Percentiles rank a stretch among this genome's conserved stretches.
phyloP scores from a whole-genome alignment of 495 filamentous ascomycete species.

The Aspergillus olivimuriae region DNA sequence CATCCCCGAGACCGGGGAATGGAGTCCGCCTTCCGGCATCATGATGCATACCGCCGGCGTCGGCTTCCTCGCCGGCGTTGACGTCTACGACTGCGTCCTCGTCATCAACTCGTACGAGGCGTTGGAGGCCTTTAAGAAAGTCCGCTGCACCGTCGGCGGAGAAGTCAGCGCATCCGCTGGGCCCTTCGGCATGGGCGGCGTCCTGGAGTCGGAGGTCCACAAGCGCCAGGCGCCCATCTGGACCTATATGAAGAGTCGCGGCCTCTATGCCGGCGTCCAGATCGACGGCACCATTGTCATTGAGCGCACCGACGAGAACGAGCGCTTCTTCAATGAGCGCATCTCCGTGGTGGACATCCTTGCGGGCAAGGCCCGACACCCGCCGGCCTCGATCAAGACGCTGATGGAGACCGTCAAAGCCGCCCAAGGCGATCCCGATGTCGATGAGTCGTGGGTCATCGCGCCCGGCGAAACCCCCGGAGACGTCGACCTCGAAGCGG shows the following conservation, averaged over 20 bases:
- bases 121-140: constrained; percentile 70
- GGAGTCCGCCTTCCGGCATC: constrained; percentile 85
- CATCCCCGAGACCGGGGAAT: constrained; percentile 68
- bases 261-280: constrained; percentile 75
- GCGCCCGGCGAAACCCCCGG: constrained; percentile 62
- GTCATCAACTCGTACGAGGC: constrained; percentile 81
- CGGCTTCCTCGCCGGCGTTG: constrained; percentile 84
- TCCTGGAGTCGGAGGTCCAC: constrained; percentile 68
- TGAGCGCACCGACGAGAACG: constrained; percentile 85
- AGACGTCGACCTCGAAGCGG: constrained; percentile 56
- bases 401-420: constrained; percentile 77
- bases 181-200: constrained; percentile 67
- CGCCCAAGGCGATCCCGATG: constrained; percentile 71
- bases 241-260: constrained; percentile 83
- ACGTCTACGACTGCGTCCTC: constrained; percentile 89
- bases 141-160: constrained; percentile 70
- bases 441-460: constrained; percentile 52
- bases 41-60: constrained; percentile 79
- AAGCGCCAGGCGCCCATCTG: constrained; percentile 68
- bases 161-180: constrained; percentile 74
- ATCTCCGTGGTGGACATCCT: constrained; percentile 76
- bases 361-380: constrained; percentile 66
- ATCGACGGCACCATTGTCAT: constrained; percentile 80
- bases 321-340: constrained; percentile 70
- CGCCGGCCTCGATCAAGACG: constrained; percentile 54